Base-by-base conservation (phyloP, 2,329 filamentous ascomycete genomes). In the Talaromyces islandicus region DNA sequence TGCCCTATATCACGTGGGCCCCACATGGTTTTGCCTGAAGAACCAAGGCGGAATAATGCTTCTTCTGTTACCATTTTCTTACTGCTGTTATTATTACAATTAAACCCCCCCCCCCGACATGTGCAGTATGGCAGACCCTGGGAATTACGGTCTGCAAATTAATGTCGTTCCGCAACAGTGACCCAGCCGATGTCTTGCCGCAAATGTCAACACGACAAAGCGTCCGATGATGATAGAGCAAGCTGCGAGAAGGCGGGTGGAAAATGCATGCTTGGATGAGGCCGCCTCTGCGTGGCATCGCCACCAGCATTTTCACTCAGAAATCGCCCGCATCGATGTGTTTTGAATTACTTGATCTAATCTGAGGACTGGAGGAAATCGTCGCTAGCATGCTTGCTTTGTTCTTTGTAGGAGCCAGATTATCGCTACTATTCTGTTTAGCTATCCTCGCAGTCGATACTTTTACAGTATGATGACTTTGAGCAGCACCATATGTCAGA, bases 281-380 rank as follows among this genome's bases (percentile, higher is more conserved):
- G 70, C 71, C 71, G 62, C 0, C 14, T 50, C 29, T 27, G 32
- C 27, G 50, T 52, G 52, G 59, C 57, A 64, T 68, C 62, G 60
- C 68, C 65, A 54, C 24, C 27, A 41, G 57, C 17, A n/a, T 30
- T 51, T 55, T 52, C 19, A 5, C 3, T 55, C 54, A 7, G 29
- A 29, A n/a, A 21, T 24, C 43, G 19, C 58, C 54, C 52, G 62
- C 65, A 66, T 71, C 76, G 66, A 68, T 83, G 81, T 66, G 77
- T 80, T 67, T 60, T 63, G 60, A 75, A 79, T 79, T 74, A 83
- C 82, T 85, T 85, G 82, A 84, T 85, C 82, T 84, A 84, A 84
- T 84, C 82, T 82, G 82, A 84, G 60, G 60, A 54, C 51, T 29
- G 21, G n/a, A 43, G 19, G n/a, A n/a, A 21, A 43, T 43, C 41